Percentiles rank a stretch among this genome's conserved stretches.
phyloP scores from a whole-genome alignment of 2,329 filamentous ascomycete species.

The Rhexocercosporidium sp. region DNA sequence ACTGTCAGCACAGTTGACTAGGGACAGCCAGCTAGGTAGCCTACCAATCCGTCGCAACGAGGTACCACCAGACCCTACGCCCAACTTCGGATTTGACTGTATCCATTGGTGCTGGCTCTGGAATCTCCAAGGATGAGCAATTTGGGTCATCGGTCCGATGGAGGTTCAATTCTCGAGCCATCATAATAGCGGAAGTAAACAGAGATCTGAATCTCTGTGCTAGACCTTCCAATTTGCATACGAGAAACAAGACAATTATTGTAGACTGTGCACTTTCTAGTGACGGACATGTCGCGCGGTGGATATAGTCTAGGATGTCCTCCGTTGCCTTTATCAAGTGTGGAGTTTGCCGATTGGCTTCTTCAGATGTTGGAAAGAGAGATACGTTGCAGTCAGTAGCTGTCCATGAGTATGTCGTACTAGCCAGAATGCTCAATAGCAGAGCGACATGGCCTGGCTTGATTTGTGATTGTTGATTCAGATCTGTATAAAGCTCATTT shows the following conservation, averaged over 20 bases:
- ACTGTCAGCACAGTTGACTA: neutral
- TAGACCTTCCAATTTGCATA: slow-evolving; percentile 43
- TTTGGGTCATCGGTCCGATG: slow-evolving; percentile 26
- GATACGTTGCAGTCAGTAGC: slow-evolving; percentile 9
- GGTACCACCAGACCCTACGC: slow-evolving; percentile 47
- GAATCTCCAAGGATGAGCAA: neutral
- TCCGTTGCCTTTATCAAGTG: slow-evolving; percentile 42
- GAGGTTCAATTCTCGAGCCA: slow-evolving; percentile 32
- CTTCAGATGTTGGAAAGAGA: slow-evolving; percentile 25
- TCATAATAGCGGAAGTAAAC: slow-evolving; percentile 39
- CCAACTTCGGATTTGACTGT: slow-evolving; percentile 41
- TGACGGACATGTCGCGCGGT: slow-evolving; percentile 31
- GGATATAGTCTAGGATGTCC: slow-evolving; percentile 43
- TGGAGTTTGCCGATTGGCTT: slow-evolving; percentile 39
- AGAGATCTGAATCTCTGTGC: slow-evolving; percentile 41
- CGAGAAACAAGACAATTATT: slow-evolving; percentile 43
- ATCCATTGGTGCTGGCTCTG: slow-evolving; percentile 28
- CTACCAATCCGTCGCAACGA: slow-evolving; percentile 45
- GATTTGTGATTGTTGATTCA: slow-evolving; percentile 16
- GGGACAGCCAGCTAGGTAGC: too few species aligned
- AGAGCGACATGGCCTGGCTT: slow-evolving; percentile 16
- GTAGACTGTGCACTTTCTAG: slow-evolving; percentile 45
- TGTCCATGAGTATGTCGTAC: slow-evolving; percentile 18
- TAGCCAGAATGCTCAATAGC: slow-evolving; percentile 21
- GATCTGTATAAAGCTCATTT: slow-evolving; percentile 15